Conservation (phyloP, 495 filamentous ascomycete genomes). For the Aspergillus taichungensis region DNA sequence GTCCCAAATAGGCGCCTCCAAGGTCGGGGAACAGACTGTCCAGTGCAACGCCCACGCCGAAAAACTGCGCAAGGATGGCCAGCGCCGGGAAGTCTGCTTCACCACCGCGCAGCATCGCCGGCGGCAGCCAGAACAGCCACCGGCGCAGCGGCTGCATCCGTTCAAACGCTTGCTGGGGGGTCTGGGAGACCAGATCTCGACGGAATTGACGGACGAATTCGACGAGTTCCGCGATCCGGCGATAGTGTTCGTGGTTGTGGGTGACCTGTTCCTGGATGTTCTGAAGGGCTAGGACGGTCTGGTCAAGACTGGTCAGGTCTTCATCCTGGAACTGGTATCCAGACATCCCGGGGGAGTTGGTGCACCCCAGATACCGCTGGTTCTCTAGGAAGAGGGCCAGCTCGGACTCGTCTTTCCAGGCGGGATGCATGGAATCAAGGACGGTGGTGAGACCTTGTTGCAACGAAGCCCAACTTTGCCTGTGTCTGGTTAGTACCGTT, state of each 20-base stretch:
- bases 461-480: slow-evolving; percentile 83
- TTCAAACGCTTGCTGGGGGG: slow-evolving; percentile 75
- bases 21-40: slow-evolving; percentile 89
- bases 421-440: slow-evolving; percentile 76
- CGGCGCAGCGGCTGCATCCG: slow-evolving; percentile 74
- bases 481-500: slow-evolving; percentile 34
- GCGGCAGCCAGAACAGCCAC: slow-evolving; percentile 94
- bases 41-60: slow-evolving; percentile 74
- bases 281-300: slow-evolving; percentile 47
- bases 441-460: slow-evolving; percentile 89
- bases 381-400: slow-evolving; percentile 78
- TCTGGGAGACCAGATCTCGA: slow-evolving; percentile 61
- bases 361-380: slow-evolving; percentile 41
- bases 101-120: slow-evolving; percentile 53
- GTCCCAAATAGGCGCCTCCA: slow-evolving; percentile 77
- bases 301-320: slow-evolving; percentile 57
- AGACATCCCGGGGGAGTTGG: slow-evolving; percentile 44
- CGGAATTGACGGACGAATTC: slow-evolving; percentile 73
- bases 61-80: slow-evolving; percentile 77
- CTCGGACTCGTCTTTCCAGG: slow-evolving; percentile 81
- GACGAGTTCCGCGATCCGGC: slow-evolving; percentile 68
- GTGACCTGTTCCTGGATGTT: slow-evolving; percentile 61
- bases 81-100: slow-evolving; percentile 35
- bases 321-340: slow-evolving; percentile 43
- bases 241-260: slow-evolving; percentile 63